Evolutionary conservation across 2,329 filamentous ascomycete genomes (phyloP), one percentile per base, ranked within the genome.

Genomic region (Exophiala dermatitidis): DNA sequence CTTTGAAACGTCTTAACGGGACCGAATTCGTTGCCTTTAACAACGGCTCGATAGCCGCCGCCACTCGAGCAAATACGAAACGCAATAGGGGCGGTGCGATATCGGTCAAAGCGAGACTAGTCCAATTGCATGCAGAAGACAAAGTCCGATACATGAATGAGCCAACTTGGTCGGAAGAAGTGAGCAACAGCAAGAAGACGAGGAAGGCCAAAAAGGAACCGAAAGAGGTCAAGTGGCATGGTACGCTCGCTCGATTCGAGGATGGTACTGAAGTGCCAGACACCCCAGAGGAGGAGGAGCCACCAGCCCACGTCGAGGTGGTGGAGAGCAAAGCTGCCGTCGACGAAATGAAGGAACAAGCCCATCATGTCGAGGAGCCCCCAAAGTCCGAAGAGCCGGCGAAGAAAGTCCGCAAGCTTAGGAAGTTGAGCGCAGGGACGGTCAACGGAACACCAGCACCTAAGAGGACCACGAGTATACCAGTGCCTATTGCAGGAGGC

Each of bases 1-100:
- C 71, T 3, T 66, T 74, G 19, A 71, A 72, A 46, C 70, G 72
- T 8, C 66, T 71, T 2, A 73, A 70, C 46, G 72, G 72, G 3
- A 73, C 66, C 4, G 72, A 75, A 47, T 74, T 75, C 48, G 63
- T 74, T 30, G 73, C 74, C 19, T 19, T 50, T 62, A 68, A 29
- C 66, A 72, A 45, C 65, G 66, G 7, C 57, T 67, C 73, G 38
- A 54, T 73, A 30, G 69, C 72, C 0, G 62, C 74, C 38, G 52
- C 64, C 8, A 74, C 72, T 4, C 67, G 70, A 48, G 66, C 67
- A 28, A 74, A 75, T 54, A 75, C 72, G 7, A 66, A 67, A 47
- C 61, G 65, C 31, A 75, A 75, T 60, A 69, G 68, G 50, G 72
- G 70, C 5, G 62, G 66, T 56, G 63, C 71, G 28, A 26, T 59